A percentile compares a stretch with the other conserved stretches of the same genome.
Conservation (phyloP, 164 flowering plant species). For the Tinospora cordifolia region DNA sequence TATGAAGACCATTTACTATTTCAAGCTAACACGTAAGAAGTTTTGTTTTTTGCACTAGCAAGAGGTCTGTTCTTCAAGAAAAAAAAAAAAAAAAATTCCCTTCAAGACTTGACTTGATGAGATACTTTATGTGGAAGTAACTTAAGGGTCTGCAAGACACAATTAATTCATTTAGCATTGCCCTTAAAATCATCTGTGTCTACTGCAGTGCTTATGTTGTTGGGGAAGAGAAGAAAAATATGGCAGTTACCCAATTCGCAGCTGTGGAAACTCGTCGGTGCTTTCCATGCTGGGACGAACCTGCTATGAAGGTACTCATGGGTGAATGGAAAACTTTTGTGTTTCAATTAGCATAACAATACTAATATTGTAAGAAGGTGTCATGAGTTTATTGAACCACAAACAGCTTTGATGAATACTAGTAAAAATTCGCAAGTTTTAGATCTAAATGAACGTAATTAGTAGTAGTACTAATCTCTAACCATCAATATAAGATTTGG, state of each 20-base stretch:
- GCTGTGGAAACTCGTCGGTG: conserved; percentile 93
- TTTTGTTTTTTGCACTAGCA: too few relatives aligned
- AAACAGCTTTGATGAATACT: not conserved
- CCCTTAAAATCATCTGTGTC: too few relatives aligned
- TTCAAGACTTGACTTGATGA: too few relatives aligned
- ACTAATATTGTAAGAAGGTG: not conserved
- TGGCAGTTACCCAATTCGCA: conserved; percentile 98
- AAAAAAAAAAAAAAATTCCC: too few relatives aligned
- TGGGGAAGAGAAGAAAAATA: conserved; percentile 77
- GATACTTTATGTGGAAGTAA: too few relatives aligned
- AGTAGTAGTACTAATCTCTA: not conserved
- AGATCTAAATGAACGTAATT: not conserved
- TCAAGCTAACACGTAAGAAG: too few relatives aligned
- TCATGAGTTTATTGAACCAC: not conserved
- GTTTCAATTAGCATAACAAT: not conserved
- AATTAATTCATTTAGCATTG: too few relatives aligned
- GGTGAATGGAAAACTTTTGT: not conserved
- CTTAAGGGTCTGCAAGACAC: too few relatives aligned
- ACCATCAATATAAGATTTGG: not conserved
- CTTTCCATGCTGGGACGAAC: conserved; percentile 99
- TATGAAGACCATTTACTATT: too few relatives aligned
- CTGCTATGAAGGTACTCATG: conserved; percentile 71
- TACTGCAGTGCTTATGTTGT: not conserved
- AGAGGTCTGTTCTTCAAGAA: too few relatives aligned
- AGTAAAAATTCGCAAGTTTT: not conserved